Percentiles rank a stretch among this genome's conserved stretches.
phyloP scores from a whole-genome alignment of 2,329 filamentous ascomycete genomes.

The Teratosphaeria viscida region DNA sequence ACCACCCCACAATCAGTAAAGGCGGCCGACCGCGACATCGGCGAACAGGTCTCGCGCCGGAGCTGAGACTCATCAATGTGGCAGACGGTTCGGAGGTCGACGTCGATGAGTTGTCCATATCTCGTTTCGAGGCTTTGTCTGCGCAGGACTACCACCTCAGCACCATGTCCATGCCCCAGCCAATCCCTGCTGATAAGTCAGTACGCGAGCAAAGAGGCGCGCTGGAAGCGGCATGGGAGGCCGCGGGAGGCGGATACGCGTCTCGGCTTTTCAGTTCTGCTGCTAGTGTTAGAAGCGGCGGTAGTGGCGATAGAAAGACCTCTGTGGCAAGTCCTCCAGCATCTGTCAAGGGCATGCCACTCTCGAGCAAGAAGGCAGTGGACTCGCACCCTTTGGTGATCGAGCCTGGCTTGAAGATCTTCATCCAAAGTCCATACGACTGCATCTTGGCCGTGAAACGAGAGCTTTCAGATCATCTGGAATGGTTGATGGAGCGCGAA shows the following conservation, averaged over 20 bases:
- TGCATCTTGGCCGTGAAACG: conserved; percentile 86
- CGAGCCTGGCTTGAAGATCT: conserved; percentile 63
- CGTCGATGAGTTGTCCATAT: conserved; percentile 75
- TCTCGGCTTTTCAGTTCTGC: conserved; percentile 77
- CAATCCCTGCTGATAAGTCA: conserved; percentile 43
- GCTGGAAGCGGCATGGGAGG: conserved; percentile 84
- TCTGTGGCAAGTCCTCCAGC: conserved; percentile 21
- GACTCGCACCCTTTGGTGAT: conserved; percentile 39
- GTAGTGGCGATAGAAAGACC: conserved; percentile 20
- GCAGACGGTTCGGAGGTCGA: conserved; percentile 70
- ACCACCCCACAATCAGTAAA: conserved; percentile 4
- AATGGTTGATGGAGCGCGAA: conserved; percentile 73
- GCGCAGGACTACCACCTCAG: conserved; percentile 87
- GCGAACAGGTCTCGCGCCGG: conserved; percentile 72
- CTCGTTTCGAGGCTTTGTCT: conserved; percentile 74
- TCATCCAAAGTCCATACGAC: conserved; percentile 93
- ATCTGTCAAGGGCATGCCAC: conserved; percentile 14
- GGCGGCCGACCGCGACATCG: conserved; percentile 49
- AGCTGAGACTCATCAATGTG: conserved; percentile 83
- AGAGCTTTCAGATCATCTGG: conserved; percentile 73
- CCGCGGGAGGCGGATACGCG: conserved; percentile 62
- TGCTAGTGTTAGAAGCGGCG: conserved; percentile 55
- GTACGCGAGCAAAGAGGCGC: conserved; percentile 50
- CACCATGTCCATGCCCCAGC: conserved; percentile 66
- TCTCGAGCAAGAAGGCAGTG: conserved; percentile 14